Base-by-base conservation (phyloP, 306 rosid species). In the Pterocarpus macrocarpus region DNA sequence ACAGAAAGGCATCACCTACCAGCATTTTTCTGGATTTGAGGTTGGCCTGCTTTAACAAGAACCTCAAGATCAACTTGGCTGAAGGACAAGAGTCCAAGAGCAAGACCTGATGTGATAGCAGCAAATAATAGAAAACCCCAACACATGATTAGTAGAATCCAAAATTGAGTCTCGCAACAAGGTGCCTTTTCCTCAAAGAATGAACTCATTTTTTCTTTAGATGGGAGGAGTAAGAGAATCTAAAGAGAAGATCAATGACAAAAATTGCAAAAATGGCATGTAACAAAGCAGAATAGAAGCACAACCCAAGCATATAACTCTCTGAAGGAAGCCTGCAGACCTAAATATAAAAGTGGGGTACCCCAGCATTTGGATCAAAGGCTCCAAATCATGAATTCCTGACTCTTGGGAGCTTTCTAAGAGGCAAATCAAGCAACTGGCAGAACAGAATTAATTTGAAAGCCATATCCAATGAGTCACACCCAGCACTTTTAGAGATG, bases 1-100 rank as follows among this genome's bases (percentile, higher is more conserved):
- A 30, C 33, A 49, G 8, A 43, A 43, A 35, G 8, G 8, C 47
- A 22, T 65, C 3, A 70, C 17, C 15, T 72, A 85, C 86, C 86
- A 73, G 94, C 92, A 84, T 90, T 82, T 79, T 85, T 92, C 78
- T 83, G 86, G 75, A 75, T 85, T 30, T 88, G 81, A 49, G 91
- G 91, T 68, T 87, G 73, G 4, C 97, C 92, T 11, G 93, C 85
- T 79, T 80, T 86, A 67, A 81, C 81, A 80, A 92, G 90, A 62
- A 92, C 94, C 86, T 90, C 95, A 5, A 92, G 94, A 84, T 92
- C 94, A 81, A 90, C 88, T 75, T 86, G 85, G 83, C 90, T 89
- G 55, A 89, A 90, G 62, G 94, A 92, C 86, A 89, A 69, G 69
- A 92, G 91, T 61, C 95, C 93, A 34, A 92, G 71, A 59, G 97